Base-by-base conservation (phyloP, 768 basidiomycete species). In the Agaricus blazei region DNA sequence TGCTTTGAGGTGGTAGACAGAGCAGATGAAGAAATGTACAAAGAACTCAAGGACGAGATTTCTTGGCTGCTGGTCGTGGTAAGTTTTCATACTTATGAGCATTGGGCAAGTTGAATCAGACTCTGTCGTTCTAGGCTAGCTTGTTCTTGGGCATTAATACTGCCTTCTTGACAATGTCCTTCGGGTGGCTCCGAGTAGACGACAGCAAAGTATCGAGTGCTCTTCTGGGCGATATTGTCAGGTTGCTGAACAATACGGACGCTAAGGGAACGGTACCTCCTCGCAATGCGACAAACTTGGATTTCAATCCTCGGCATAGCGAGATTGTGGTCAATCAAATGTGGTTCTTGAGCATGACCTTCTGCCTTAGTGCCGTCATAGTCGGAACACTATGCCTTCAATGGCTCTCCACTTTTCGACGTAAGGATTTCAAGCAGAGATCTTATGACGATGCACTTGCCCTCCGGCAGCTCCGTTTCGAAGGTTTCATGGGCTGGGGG, bases 11-110 rank as follows among this genome's bases (percentile, higher is more conserved):
- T 51, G 6, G 56, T 52, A 9, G 45, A 48, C 36, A 51, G 36
- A 45, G 29, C 9, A 14, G 56, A 57, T 9, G 43, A 51, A 28
- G 49, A 51, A 9, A 23, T 51, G 2, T 57, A 49, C 29, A 52
- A 57, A 36, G 27, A 45, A 6, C 49, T 57, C 27, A 51, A 57
- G 24, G 49, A 57, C 9, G 56, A 57, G 31, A 50, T 57, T 36
- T 44, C 48, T 1, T 37, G 26, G 26, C 28, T 57, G 9, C 19
- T 57, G 9, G 37, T 57, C 7, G 48, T 57, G 6, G 56, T 57
- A 44, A 37, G 49, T 42, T 26, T 24, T 3, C 1, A 1, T 24
- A 12, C 11, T 24, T 23, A n/a, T 28, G 12, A 34, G 6, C 11
- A 7, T 7, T 34, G 34, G 4, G 2, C 34, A 34, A 11, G n/a